Conservation (phyloP, 2,329 filamentous ascomycete genomes). For the Pseudogymnoascus sp. region DNA sequence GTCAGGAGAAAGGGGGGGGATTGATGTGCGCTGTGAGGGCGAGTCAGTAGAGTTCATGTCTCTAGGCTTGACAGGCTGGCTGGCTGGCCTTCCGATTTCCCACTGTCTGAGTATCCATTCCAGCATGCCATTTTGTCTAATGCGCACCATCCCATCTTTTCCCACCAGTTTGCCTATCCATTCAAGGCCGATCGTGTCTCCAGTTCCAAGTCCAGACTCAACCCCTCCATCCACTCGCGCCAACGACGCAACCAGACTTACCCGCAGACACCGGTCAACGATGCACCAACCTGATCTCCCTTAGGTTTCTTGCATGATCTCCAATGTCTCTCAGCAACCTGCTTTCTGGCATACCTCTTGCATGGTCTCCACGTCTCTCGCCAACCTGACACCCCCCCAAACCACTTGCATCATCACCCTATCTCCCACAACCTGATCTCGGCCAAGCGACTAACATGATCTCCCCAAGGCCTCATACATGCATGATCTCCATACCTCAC, state of each 20-base stretch:
- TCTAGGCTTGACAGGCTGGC: not conserved
- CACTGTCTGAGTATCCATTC: not conserved
- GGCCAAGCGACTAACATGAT: not conserved
- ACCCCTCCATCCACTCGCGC: not conserved
- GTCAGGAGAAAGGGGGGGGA: not conserved
- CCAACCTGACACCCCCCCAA: not conserved
- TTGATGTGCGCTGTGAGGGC: not conserved
- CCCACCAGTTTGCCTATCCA: not conserved
- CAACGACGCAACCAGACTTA: not conserved
- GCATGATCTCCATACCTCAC: not conserved
- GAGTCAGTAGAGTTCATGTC: not conserved
- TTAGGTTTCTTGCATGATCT: not conserved
- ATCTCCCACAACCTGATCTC: not conserved
- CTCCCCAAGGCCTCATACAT: not conserved
- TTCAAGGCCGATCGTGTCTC: not conserved
- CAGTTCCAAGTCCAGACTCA: not conserved
- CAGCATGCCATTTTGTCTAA: not conserved
- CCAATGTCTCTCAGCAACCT: not conserved
- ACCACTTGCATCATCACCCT: not conserved
- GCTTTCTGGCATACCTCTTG: not conserved
- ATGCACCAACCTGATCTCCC: not conserved
- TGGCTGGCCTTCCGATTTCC: not conserved
- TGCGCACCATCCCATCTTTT: not conserved
- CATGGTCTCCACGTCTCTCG: not conserved
- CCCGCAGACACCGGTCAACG: not conserved